A percentile compares a stretch with the other conserved stretches of the same genome.
Conservation (phyloP, 2,329 filamentous ascomycete genomes). For the Pseudocercospora musae region DNA sequence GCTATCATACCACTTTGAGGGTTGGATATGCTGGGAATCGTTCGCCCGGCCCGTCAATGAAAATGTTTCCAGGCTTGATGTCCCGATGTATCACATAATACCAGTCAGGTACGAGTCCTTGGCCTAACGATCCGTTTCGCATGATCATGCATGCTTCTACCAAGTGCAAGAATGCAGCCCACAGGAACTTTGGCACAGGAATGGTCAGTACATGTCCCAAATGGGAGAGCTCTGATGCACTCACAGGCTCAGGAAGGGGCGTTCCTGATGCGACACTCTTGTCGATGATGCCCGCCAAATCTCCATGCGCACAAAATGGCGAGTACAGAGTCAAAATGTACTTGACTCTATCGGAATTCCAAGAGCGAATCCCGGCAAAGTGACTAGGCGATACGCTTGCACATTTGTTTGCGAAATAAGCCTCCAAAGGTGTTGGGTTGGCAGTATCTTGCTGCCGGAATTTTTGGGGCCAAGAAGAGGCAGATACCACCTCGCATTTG, state of each 20-base stretch:
- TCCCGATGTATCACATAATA: slow-evolving; percentile 63
- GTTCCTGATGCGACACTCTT: neutral
- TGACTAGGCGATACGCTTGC: neutral
- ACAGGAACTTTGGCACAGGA: slow-evolving; percentile 6
- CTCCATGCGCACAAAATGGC: neutral
- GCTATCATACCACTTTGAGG: slow-evolving; percentile 1
- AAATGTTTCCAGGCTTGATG: slow-evolving; percentile 97
- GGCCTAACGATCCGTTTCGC: slow-evolving; percentile 5
- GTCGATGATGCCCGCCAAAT: neutral
- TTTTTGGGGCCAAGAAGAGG: neutral
- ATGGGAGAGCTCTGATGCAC: neutral
- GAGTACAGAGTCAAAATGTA: neutral
- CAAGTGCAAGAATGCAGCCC: slow-evolving; percentile 15
- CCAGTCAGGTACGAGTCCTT: neutral
- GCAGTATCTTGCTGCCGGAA: neutral
- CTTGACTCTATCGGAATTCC: neutral
- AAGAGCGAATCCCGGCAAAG: neutral
- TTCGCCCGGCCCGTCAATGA: slow-evolving; percentile 49
- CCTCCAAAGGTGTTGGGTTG: neutral
- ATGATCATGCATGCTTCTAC: slow-evolving; percentile 18
- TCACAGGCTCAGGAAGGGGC: slow-evolving; percentile 16
- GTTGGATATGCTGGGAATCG: slow-evolving; percentile 8
- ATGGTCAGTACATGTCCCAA: neutral
- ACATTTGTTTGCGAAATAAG: neutral
- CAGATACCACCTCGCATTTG: neutral